Evolutionary conservation across 495 filamentous ascomycete species (phyloP).

Genomic region (Xylaria sp.): DNA sequence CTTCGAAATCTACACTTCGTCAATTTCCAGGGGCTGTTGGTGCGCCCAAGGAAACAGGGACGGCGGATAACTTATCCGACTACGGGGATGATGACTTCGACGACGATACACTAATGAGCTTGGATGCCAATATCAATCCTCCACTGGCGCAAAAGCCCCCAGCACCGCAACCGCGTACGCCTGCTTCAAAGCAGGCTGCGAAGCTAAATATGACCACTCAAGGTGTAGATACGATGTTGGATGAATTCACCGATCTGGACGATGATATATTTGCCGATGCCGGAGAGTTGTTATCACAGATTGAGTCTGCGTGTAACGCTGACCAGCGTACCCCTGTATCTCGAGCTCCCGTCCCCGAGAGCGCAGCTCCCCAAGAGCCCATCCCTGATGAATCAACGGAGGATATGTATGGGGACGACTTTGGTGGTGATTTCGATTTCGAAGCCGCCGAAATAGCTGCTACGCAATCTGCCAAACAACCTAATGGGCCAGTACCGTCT

Average conservation of each 20-base stretch:
- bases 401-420: conserved; percentile 63
- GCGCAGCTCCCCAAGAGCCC: conserved; percentile 3
- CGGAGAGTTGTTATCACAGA: conserved; percentile 63
- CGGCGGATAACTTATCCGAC: conserved; percentile 44
- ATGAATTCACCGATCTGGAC: conserved; percentile 68
- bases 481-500: conserved; percentile 38
- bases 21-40: conserved; percentile 15
- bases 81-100: conserved; percentile 58
- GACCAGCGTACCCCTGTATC: conserved; percentile 5
- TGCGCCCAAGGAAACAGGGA: conserved; percentile 1
- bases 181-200: conserved; percentile 9
- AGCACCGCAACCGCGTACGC: conserved; percentile 26
- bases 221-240: conserved; percentile 39
- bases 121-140: conserved; percentile 55
- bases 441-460: conserved; percentile 66
- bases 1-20: conserved; percentile 26
- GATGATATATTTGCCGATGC: conserved; percentile 67
- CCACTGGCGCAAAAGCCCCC: conserved; percentile 37
- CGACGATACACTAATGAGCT: conserved; percentile 59
- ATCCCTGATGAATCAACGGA: conserved; percentile 35
- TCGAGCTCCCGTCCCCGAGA: conserved; percentile 18
- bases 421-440: conserved; percentile 74
- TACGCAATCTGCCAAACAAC: conserved; percentile 51
- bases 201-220: conserved; percentile 11
- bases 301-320: conserved; percentile 39